Evolutionary conservation across 1,284 basidiomycete genomes (phyloP), one percentile per base, ranked within the genome.

Genomic region (Xerocomus minutiporus): DNA sequence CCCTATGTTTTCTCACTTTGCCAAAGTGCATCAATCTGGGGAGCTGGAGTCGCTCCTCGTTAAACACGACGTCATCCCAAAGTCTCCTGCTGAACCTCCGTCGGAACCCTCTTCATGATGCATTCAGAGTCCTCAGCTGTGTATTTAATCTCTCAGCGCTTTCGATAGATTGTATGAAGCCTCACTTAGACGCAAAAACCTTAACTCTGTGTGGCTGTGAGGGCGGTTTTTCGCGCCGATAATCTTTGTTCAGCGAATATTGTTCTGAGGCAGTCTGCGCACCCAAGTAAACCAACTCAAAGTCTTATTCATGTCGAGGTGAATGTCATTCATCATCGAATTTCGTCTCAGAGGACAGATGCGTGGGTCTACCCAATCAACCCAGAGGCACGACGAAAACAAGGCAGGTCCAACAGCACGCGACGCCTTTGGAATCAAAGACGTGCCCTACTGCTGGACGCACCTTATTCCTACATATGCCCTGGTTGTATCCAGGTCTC

Each of bases 1-100:
- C 20, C 20, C 20, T 20, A 20, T 17, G 42, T 8, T 26, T 25
- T 32, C 51, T 61, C 0, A 57, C 26, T 23, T 52, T 23, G 47
- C 25, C 32, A 45, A 60, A 93, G 91, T 98, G 96, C 96, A 98
- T 71, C 92, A 97, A 74, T 90, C 86, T 5, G 96, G 96, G 52
- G 94, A 98, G 72, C 79, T 99, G 17, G 93, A 96, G 68, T 79
- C 82, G 35, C 76, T 97, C 17, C 77, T 98, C 17, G 80, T 84
- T 64, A 83, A 89, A 67, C 80, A 86, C 59, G 75, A 82, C 15
- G 72, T 96, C 53, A 81, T 92, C 53, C 80, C 79, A 1, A 69
- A 70, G 23, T 39, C 45, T 11, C n/a, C 38, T 20, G 17, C 47
- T 3, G 53, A 49, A 39, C 23, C 61, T 8, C 54, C 55, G 36